Evolutionary conservation across 768 basidiomycete genomes (phyloP).

Genomic region (Suillus spraguei): DNA sequence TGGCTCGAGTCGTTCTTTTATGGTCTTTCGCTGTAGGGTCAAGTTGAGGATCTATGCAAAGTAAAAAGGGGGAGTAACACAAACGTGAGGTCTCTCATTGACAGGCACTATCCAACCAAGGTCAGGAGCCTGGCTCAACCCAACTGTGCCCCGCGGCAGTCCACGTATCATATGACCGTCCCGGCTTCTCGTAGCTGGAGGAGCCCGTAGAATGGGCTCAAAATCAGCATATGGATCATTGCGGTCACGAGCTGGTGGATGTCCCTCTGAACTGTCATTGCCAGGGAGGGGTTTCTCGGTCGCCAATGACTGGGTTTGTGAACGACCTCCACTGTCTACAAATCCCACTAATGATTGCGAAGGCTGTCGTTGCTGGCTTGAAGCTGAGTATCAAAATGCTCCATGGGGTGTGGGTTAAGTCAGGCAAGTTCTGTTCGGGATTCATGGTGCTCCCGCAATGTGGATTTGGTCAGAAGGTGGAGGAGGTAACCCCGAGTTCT

Average conservation of each 20-base stretch:
- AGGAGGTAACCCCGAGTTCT: no score
- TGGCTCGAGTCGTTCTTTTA: constrained; percentile 55
- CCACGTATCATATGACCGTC: constrained; percentile 18
- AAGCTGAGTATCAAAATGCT: neutral
- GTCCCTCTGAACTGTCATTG: constrained; percentile 12
- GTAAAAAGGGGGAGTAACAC: constrained; percentile 8
- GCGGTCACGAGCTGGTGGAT: constrained; percentile 1
- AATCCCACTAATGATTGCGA: neutral
- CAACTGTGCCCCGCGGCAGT: constrained; percentile 13
- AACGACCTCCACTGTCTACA: neutral
- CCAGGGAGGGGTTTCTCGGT: constrained; percentile 16
- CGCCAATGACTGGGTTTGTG: constrained; percentile 10
- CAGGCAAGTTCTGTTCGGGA: neutral
- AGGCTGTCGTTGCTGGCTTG: neutral
- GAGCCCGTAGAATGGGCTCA: constrained; percentile 9
- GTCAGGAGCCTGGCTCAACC: neutral
- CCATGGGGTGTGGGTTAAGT: neutral
- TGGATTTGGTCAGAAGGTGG: neutral
- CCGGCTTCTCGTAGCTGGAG: constrained; percentile 17
- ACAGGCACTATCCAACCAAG: constrained; percentile 32
- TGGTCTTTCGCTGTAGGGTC: constrained; percentile 33
- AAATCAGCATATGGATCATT: constrained; percentile 16
- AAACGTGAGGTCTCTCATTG: constrained; percentile 21
- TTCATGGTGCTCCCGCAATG: constrained; percentile 22
- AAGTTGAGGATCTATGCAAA: neutral